A percentile compares a stretch with the other conserved stretches of the same genome.
Conservation (phyloP, 495 filamentous ascomycete genomes). For the Penicillium mononematosum region DNA sequence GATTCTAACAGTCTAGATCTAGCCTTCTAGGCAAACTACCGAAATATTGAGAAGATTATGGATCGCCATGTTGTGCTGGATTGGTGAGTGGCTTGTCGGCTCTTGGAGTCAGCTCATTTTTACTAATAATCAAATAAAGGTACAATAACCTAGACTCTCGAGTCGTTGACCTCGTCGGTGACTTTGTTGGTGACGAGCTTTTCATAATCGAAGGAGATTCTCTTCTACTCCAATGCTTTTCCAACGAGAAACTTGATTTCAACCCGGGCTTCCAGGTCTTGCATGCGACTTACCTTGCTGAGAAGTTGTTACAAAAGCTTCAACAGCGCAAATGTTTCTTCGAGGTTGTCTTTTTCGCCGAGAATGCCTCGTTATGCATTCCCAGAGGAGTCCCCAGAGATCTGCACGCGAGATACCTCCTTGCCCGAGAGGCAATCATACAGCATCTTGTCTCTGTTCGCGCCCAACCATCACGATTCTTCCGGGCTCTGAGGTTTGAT, state of each 20-base stretch:
- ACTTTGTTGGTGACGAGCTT: constrained; percentile 69
- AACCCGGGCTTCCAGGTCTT: constrained; percentile 66
- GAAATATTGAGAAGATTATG: background rate
- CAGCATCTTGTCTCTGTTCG: constrained; percentile 51
- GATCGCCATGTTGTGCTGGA: background rate
- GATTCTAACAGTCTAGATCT: background rate
- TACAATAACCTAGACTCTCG: constrained; percentile 21
- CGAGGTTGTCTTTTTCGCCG: constrained; percentile 66
- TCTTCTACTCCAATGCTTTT: constrained; percentile 60
- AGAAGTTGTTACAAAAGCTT: constrained; percentile 60
- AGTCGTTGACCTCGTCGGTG: constrained; percentile 48
- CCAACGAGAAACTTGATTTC: constrained; percentile 61
- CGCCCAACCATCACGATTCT: background rate
- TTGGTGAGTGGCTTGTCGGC: background rate
- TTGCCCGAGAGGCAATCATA: constrained; percentile 61
- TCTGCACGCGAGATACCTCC: constrained; percentile 49
- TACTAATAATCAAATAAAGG: constrained; percentile 10
- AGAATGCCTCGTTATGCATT: constrained; percentile 22
- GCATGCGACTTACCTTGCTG: constrained; percentile 67
- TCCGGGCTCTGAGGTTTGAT: constrained; percentile 35
- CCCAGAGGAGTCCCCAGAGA: background rate
- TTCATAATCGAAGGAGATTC: constrained; percentile 76
- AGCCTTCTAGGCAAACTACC: background rate
- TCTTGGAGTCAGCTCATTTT: too few species aligned
- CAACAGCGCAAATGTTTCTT: constrained; percentile 63